Evolutionary conservation across 805 yeast species (phyloP).

Genomic region (Candida dendrica): DNA sequence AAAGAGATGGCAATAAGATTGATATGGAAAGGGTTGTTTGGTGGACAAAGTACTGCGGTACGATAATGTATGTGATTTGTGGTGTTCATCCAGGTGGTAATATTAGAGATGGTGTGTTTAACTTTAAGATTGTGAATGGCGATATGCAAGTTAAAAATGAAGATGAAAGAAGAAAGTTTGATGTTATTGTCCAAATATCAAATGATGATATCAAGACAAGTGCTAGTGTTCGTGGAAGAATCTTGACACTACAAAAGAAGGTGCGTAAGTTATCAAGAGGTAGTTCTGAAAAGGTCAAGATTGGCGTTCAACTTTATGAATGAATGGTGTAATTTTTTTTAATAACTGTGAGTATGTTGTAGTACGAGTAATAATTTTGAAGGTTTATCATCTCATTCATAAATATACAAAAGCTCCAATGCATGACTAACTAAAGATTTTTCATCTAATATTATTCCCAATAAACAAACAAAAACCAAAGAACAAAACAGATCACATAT

Average conservation of each 20-base stretch:
- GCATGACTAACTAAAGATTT: too few species aligned
- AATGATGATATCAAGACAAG: constrained; percentile 52
- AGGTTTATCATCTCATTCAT: too few species aligned
- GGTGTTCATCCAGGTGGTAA: constrained; percentile 81
- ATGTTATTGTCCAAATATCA: constrained; percentile 35
- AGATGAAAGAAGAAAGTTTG: constrained; percentile 28
- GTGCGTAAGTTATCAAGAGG: constrained; percentile 47
- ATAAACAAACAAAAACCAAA: too few species aligned
- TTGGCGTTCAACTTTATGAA: constrained; percentile 39
- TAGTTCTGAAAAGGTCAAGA: constrained; percentile 44
- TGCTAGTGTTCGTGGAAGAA: constrained; percentile 51
- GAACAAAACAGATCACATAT: too few species aligned
- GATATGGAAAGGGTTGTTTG: constrained; percentile 45
- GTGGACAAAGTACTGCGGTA: constrained; percentile 72
- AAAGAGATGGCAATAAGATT: constrained; percentile 34
- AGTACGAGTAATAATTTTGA: neutral
- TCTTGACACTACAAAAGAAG: constrained; percentile 52
- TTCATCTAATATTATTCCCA: too few species aligned
- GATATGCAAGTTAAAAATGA: constrained; percentile 22
- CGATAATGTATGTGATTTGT: constrained; percentile 69
- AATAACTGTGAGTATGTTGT: neutral
- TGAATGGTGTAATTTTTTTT: constrained; percentile 6
- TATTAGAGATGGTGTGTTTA: constrained; percentile 52
- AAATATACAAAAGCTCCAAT: too few species aligned
- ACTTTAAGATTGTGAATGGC: constrained; percentile 30